These are phyloP conservation scores for Ziziphus jujuba DNA, from an alignment of 306 rosid species.

Conservation along the genomic window DNA sequence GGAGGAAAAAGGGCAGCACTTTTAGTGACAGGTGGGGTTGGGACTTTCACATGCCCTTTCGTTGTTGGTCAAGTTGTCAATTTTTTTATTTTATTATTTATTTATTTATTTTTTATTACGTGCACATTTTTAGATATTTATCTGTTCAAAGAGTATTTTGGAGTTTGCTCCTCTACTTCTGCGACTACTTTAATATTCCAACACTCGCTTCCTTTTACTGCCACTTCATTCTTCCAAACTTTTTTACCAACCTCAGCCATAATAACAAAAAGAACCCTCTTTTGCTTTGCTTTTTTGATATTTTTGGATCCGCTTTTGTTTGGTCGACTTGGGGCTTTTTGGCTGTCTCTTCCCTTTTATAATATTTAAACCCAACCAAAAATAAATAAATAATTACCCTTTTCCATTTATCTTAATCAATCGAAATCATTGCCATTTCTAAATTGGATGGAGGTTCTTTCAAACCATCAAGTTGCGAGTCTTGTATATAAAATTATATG, in stretches of 20 bases:
- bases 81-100: too few species aligned
- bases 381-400: background rate
- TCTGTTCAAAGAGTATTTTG: background rate
- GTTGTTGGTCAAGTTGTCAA: background rate
- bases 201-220: background rate
- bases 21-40: constrained; percentile 15
- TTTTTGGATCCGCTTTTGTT: background rate
- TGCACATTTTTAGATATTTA: background rate
- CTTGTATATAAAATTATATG: too few species aligned
- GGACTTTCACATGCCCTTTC: constrained; percentile 13
- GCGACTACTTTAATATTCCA: background rate
- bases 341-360: constrained; percentile 2
- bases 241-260: background rate
- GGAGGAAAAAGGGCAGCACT: background rate
- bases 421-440: too few species aligned
- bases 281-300: too few species aligned
- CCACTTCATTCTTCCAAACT: background rate
- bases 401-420: too few species aligned
- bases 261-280: background rate
- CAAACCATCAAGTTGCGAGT: too few species aligned
- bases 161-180: background rate
- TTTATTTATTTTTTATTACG: background rate
- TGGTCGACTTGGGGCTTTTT: constrained; percentile 2
- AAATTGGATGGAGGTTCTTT: too few species aligned
- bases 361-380: background rate